Evolutionary conservation across 1,284 basidiomycete species (phyloP).

Genomic region (Porodaedalea pini): DNA sequence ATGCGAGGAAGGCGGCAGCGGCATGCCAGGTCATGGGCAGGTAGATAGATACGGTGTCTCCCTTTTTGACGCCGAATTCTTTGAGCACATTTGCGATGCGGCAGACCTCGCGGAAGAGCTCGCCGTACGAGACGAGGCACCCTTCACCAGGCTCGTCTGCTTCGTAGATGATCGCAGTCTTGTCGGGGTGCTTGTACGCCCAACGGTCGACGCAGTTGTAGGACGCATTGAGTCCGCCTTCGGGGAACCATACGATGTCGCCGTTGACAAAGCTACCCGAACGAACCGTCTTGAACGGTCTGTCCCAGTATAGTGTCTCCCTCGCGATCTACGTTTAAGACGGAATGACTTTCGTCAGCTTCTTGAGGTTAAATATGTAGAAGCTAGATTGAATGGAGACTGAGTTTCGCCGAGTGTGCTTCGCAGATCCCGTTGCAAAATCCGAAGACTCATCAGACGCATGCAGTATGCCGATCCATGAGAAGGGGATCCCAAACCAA

Average conservation of each 20-base stretch:
- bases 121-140: conserved; percentile 72
- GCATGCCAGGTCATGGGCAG: conserved; percentile 91
- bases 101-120: conserved; percentile 90
- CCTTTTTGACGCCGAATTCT: conserved; percentile 89
- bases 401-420: not conserved
- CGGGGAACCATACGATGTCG: conserved; percentile 94
- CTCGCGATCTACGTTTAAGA: conserved; percentile 59
- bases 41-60: conserved; percentile 92
- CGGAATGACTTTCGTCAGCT: conserved; percentile 1
- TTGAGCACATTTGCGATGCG: conserved; percentile 91
- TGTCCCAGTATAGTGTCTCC: conserved; percentile 85
- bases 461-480: conserved; percentile 3
- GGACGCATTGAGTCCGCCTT: conserved; percentile 83
- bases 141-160: conserved; percentile 91
- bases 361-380: not conserved
- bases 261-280: conserved; percentile 84
- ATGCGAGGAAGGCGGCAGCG: conserved; percentile 93
- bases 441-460: conserved; percentile 2
- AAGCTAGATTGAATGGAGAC: not conserved
- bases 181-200: conserved; percentile 89
- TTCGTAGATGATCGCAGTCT: conserved; percentile 98
- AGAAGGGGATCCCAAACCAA: not conserved
- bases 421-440: not conserved
- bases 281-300: conserved; percentile 86
- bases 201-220: conserved; percentile 99